These are phyloP conservation scores for Brassica nigra DNA, from an alignment of 345 rosid species.

Conservation along the genomic window DNA sequence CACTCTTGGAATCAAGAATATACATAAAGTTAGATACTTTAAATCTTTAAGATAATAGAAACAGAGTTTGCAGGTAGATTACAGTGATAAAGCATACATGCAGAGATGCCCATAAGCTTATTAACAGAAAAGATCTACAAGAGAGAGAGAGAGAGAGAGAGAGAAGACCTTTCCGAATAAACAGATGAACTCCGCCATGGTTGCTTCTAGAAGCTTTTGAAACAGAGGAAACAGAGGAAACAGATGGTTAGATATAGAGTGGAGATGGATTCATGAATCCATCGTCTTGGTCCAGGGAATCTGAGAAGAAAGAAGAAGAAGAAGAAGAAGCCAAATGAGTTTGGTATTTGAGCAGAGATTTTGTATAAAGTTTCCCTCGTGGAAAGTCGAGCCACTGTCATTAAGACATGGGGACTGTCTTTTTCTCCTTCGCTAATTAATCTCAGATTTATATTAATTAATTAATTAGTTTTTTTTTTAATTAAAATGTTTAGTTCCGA, in stretches of 20 bases:
- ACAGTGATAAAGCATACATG: conserved; percentile 9
- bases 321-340: conserved; percentile 17
- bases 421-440: conserved; percentile 18
- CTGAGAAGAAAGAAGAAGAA: conserved; percentile 33
- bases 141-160: not conserved
- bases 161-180: conserved; percentile 55
- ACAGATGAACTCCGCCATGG: conserved; percentile 73
- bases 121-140: not conserved
- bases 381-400: conserved; percentile 43
- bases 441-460: not conserved
- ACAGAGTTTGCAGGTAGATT: not conserved
- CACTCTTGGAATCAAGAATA: too few relatives aligned
- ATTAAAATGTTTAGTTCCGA: not conserved
- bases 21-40: not conserved
- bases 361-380: conserved; percentile 31
- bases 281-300: conserved; percentile 18
- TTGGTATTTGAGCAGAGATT: conserved; percentile 26
- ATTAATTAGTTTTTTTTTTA: not conserved
- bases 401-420: conserved; percentile 41
- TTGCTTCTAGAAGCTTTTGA: conserved; percentile 38
- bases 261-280: conserved; percentile 16
- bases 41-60: not conserved
- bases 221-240: not conserved
- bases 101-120: conserved; percentile 30
- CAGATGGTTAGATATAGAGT: conserved; percentile 1